Evolutionary conservation across 2,329 filamentous ascomycete genomes (phyloP).

Genomic region (Lachnellula arida): DNA sequence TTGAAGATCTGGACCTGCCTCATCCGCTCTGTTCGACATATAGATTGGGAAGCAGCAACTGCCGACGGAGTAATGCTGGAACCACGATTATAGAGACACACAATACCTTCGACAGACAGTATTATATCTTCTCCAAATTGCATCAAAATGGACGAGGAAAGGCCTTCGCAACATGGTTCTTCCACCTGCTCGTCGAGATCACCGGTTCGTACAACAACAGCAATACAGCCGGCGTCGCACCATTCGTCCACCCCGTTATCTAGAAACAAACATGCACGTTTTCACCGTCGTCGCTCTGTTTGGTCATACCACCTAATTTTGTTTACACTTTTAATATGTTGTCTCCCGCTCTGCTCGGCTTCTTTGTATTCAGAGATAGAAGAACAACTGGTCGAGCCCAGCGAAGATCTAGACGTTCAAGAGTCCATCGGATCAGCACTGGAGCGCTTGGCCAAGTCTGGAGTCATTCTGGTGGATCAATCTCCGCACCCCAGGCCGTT

Average conservation of each 20-base stretch:
- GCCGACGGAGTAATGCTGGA: constrained; percentile 30
- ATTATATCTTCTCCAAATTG: background rate
- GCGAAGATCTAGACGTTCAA: constrained; percentile 6
- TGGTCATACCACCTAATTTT: constrained; percentile 8
- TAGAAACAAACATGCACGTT: constrained; percentile 13
- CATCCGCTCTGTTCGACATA: background rate
- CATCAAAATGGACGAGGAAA: background rate
- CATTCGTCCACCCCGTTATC: constrained; percentile 6
- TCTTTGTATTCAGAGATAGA: constrained; percentile 16
- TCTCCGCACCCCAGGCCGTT: constrained; percentile 15
- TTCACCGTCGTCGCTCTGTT: constrained; percentile 9
- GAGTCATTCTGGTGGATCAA: constrained; percentile 30
- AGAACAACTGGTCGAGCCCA: constrained; percentile 25
- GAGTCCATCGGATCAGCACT: constrained; percentile 23
- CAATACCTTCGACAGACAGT: background rate
- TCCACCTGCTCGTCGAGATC: constrained; percentile 4
- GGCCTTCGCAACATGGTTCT: background rate
- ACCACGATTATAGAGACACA: constrained; percentile 22
- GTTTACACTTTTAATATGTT: constrained; percentile 23
- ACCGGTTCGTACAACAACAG: background rate
- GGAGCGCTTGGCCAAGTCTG: constrained; percentile 25
- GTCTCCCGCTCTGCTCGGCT: constrained; percentile 23
- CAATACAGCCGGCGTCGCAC: constrained; percentile 18
- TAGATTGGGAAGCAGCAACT: constrained; percentile 16
- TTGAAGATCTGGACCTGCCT: background rate